Conservation (phyloP, 345 rosid genomes). For the Geranium brycei region DNA sequence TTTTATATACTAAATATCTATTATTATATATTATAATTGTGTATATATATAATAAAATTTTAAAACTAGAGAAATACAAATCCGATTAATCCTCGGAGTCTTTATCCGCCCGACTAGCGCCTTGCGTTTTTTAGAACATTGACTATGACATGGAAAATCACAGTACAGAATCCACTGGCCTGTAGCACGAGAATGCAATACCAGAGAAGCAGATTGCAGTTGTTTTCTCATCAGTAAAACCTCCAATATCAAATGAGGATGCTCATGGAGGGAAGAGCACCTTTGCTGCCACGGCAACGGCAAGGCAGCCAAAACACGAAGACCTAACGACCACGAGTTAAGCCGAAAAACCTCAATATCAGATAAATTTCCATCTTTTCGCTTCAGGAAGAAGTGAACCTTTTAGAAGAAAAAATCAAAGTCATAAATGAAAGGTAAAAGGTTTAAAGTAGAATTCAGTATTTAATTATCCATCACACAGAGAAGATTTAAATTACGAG, state of each 20-base stretch:
- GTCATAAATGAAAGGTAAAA: constrained; percentile 4
- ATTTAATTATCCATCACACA: constrained; percentile 1
- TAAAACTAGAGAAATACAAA: no score
- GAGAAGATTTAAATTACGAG: constrained; percentile 37
- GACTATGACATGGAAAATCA: no score
- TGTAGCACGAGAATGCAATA: constrained; percentile 10
- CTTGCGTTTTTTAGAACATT: no score
- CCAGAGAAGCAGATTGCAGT: constrained; percentile 78
- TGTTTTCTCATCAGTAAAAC: constrained; percentile 96
- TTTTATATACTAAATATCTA: no score
- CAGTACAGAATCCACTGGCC: neutral
- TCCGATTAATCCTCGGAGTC: no score
- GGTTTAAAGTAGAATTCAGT: constrained; percentile 2
- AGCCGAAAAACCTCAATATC: constrained; percentile 71
- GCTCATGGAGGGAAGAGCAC: constrained; percentile 90
- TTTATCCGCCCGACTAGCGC: no score
- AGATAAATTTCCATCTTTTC: constrained; percentile 72
- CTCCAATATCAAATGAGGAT: constrained; percentile 85
- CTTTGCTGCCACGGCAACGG: constrained; percentile 99
- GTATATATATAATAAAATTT: no score
- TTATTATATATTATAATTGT: no score
- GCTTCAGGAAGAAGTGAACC: constrained; percentile 94
- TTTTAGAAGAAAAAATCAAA: constrained; percentile 22
- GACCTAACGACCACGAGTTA: constrained; percentile 96
- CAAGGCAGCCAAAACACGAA: constrained; percentile 86